Conservation (phyloP, 1,284 basidiomycete genomes). For the Cutaneotrichosporon curvatum region DNA sequence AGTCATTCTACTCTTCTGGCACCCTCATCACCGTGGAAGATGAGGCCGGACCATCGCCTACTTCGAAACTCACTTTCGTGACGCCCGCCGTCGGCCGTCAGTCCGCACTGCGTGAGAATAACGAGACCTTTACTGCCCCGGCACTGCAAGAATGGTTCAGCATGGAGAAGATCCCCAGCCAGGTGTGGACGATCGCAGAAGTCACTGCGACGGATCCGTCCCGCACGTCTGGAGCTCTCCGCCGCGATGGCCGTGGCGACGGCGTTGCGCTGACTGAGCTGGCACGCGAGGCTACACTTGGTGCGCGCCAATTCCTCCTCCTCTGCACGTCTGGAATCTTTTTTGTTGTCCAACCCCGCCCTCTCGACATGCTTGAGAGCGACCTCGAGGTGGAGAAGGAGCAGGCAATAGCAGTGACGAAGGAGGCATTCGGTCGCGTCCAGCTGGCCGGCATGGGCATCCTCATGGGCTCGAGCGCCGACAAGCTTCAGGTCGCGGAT, state of each 20-base stretch:
- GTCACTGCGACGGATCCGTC: slow-evolving; percentile 33
- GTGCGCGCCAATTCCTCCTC: slow-evolving; percentile 33
- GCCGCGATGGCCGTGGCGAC: slow-evolving; percentile 12
- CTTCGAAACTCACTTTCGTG: slow-evolving; percentile 26
- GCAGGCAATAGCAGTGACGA: slow-evolving; percentile 19
- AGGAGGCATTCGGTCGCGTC: slow-evolving; percentile 29
- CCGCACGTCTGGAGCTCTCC: slow-evolving; percentile 9
- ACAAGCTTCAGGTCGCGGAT: slow-evolving; percentile 21
- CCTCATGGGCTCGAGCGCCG: slow-evolving; percentile 23
- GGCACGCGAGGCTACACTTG: slow-evolving; percentile 26
- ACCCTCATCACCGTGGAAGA: slow-evolving; percentile 32
- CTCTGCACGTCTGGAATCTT: slow-evolving; percentile 35
- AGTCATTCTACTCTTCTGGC: slow-evolving; percentile 39
- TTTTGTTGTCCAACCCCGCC: slow-evolving; percentile 28
- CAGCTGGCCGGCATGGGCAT: slow-evolving; percentile 40
- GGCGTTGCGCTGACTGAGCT: slow-evolving; percentile 29
- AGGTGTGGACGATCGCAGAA: slow-evolving; percentile 69
- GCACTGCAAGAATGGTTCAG: slow-evolving; percentile 31
- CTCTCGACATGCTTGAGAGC: slow-evolving; percentile 36
- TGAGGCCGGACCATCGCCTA: slow-evolving; percentile 16
- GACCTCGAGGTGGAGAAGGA: slow-evolving; percentile 37
- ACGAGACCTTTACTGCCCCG: slow-evolving; percentile 22
- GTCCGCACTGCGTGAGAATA: slow-evolving; percentile 35
- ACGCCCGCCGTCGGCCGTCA: slow-evolving; percentile 30
- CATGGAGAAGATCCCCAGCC: slow-evolving; percentile 60